Percentiles rank a stretch among this genome's conserved stretches.
These are phyloP conservation scores for Tuber umbilicatum DNA, from an alignment of 495 filamentous ascomycete genomes.

Conservation along the genomic window DNA sequence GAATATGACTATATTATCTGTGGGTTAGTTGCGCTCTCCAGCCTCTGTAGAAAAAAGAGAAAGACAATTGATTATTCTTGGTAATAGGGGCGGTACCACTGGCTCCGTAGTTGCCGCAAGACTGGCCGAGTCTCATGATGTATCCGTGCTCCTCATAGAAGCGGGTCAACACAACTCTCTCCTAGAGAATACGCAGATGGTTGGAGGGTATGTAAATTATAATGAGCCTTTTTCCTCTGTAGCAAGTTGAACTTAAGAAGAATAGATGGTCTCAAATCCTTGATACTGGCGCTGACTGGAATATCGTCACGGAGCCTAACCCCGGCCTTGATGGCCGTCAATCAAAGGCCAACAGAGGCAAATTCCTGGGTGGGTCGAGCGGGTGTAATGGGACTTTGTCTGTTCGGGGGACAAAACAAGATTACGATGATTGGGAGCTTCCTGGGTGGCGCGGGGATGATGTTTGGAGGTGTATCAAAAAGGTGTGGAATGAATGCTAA, in stretches of 20 bases:
- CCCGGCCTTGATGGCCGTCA: conserved; percentile 51
- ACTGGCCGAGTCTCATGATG: not conserved
- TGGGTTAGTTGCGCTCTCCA: not conserved
- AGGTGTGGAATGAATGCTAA: conserved; percentile 38
- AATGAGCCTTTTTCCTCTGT: not conserved
- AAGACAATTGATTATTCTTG: not conserved
- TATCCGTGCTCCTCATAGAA: conserved; percentile 11
- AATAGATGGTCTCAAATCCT: conserved; percentile 42
- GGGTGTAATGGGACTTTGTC: conserved; percentile 60
- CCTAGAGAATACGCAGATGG: not conserved
- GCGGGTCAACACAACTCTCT: conserved; percentile 5
- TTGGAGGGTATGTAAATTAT: not conserved
- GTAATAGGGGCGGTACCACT: conserved; percentile 3
- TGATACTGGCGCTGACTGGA: conserved; percentile 53
- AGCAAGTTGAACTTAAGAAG: not conserved
- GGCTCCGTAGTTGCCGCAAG: conserved; percentile 7
- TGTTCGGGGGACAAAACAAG: conserved; percentile 54
- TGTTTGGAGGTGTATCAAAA: conserved; percentile 51
- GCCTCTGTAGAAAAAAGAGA: not conserved
- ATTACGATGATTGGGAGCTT: conserved; percentile 57
- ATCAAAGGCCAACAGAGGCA: conserved; percentile 56
- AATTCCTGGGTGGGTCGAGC: conserved; percentile 54
- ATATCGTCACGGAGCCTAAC: conserved; percentile 53
- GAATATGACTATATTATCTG: conserved; percentile 14
- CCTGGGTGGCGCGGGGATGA: conserved; percentile 53